Evolutionary conservation across 2,329 filamentous ascomycete species (phyloP), one percentile per base, ranked within the genome.

Genomic region (Colletotrichum melonis): DNA sequence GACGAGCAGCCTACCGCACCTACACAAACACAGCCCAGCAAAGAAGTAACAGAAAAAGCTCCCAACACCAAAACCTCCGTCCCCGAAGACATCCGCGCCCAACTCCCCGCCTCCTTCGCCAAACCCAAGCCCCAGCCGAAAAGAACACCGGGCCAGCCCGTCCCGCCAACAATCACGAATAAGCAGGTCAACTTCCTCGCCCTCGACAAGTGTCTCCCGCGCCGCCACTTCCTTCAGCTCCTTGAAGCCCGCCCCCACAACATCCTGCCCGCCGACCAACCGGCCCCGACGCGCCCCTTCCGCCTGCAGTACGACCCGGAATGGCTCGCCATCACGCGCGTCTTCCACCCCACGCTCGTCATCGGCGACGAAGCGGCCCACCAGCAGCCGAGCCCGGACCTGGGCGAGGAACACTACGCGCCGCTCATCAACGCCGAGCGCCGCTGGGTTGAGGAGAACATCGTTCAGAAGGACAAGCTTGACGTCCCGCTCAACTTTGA

Each of bases 281-380:
- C 77, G 30, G 9, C 84, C 38, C 63, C 64, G 28, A 22, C 78
- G 19, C 82, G 85, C 2, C 91, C 91, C 1, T 89, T 91, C 76
- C 86, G 84, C 12, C 87, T 98, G 0, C 86, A 91, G 60, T 98
- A 99, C 80, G 97, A 99, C 81, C 91, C 92, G 12, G 97, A 99
- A 84, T 99, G 96, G 96, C 91, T 99, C 8, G 93, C 97, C 55
- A 98, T 99, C 75, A 95, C 92, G 14, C 93, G 96, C 55, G 92
- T 92, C 8, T 97, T 98, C 79, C 90, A 93, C 54, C 78, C 86
- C 3, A 87, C 90, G 54, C 86, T 97, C 2, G 82, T 85, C 1
- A 84, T 96, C 49, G 93, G 94, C 71, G 86, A 92, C 75, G 86
- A 49, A 19, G 42, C 42, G 8, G 42, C 86, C 1, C 81, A 83